Conservation (phyloP, 129 eudicot genomes). For the Arctium minus region DNA sequence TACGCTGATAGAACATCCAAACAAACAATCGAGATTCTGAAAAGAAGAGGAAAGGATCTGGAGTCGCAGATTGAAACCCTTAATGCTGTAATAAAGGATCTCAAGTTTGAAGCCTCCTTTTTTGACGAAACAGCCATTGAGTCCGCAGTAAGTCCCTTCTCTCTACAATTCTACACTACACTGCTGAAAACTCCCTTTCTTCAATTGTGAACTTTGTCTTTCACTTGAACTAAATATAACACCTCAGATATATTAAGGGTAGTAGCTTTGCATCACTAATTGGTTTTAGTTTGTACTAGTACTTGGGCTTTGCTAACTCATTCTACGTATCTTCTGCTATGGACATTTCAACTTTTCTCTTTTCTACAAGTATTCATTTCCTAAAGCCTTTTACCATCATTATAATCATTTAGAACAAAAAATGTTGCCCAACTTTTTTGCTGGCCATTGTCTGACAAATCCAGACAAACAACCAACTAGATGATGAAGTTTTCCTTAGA, state of each 20-base stretch:
- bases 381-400: too few relatives aligned
- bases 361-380: too few relatives aligned
- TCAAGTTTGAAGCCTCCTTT: slow-evolving; percentile 75
- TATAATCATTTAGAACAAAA: too few relatives aligned
- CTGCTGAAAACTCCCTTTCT: background rate
- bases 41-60: slow-evolving; percentile 76
- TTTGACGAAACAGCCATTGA: slow-evolving; percentile 77
- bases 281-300: background rate
- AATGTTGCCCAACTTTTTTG: too few relatives aligned
- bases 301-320: background rate
- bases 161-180: background rate
- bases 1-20: slow-evolving; percentile 88
- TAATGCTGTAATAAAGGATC: slow-evolving; percentile 71
- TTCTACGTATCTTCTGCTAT: too few relatives aligned
- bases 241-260: background rate
- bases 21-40: slow-evolving; percentile 81
- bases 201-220: background rate
- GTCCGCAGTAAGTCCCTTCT: slow-evolving; percentile 52
- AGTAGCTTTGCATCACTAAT: background rate
- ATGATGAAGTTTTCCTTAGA: background rate
- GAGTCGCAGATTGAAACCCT: slow-evolving; percentile 65
- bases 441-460: background rate
- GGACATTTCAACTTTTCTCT: too few relatives aligned
- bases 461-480: background rate
- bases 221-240: background rate